Percentiles rank a stretch among this genome's conserved stretches.
phyloP scores from a whole-genome alignment of 2,329 filamentous ascomycete species.

The Amauroascus verrucosus region DNA sequence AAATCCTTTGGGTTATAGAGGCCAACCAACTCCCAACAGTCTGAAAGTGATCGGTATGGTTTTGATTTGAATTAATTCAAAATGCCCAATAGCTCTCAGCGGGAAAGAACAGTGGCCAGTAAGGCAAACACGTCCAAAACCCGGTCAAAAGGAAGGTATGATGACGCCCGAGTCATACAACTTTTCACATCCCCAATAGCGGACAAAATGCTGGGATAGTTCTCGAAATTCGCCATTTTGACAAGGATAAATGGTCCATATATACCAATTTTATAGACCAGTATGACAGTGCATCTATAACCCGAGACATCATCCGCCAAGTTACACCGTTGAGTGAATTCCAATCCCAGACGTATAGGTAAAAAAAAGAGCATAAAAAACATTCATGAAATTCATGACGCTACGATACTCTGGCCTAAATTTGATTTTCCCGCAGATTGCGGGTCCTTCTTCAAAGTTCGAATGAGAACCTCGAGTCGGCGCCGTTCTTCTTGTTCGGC shows the following conservation, averaged over 20 bases:
- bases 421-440: constrained; percentile 26
- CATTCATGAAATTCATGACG: constrained; percentile 20
- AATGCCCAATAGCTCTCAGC: background rate
- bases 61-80: background rate
- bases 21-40: background rate
- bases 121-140: constrained; percentile 1
- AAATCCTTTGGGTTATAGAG: background rate
- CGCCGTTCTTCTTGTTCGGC: constrained; percentile 62
- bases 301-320: background rate
- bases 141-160: constrained; percentile 1
- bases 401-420: constrained; percentile 26
- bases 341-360: background rate
- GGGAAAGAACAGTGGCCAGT: background rate
- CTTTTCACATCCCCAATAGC: background rate
- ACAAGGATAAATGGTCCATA: background rate
- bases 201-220: background rate
- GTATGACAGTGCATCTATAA: background rate
- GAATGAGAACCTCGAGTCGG: constrained; percentile 53
- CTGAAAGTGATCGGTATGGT: background rate
- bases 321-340: background rate
- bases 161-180: background rate
- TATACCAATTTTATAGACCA: constrained; percentile 4
- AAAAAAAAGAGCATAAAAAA: background rate
- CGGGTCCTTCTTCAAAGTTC: constrained; percentile 39
- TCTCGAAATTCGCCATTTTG: background rate